Percentiles rank a stretch among this genome's conserved stretches.
Conservation (phyloP, 2,329 filamentous ascomycete genomes). For the Cercospora beticola region DNA sequence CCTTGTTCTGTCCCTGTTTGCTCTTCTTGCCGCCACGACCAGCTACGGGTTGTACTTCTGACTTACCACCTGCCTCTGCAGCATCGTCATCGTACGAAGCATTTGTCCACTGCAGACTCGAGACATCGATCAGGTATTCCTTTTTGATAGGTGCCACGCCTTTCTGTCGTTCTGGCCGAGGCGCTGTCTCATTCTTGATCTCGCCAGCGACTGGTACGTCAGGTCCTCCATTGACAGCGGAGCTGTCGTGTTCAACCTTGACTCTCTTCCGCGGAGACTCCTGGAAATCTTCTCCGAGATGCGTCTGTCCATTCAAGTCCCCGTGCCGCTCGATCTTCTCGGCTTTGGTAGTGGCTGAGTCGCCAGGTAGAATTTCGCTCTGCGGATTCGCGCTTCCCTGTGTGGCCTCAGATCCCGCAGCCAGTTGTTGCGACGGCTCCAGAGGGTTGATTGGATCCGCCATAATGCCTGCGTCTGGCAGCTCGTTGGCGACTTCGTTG, state of each 20-base stretch:
- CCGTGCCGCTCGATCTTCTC: conserved; percentile 43
- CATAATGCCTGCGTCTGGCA: conserved; percentile 7
- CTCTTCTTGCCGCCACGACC: conserved; percentile 50
- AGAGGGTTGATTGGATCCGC: conserved; percentile 27
- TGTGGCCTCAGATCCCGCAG: conserved; percentile 23
- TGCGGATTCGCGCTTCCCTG: conserved; percentile 36
- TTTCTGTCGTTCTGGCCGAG: conserved; percentile 40
- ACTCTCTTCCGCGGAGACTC: conserved; percentile 41
- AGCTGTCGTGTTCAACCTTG: conserved; percentile 39
- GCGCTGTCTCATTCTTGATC: background rate
- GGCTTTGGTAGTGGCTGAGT: conserved; percentile 43
- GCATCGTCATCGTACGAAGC: conserved; percentile 39
- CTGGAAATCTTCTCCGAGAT: conserved; percentile 19
- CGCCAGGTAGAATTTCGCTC: conserved; percentile 36
- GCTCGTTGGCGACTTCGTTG: background rate
- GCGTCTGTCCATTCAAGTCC: conserved; percentile 18
- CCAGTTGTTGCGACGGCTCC: conserved; percentile 27
- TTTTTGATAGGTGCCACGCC: conserved; percentile 71
- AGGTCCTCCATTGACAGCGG: conserved; percentile 3
- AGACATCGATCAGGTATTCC: conserved; percentile 56
- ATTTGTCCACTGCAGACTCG: conserved; percentile 10
- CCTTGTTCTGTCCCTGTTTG: conserved; percentile 75
- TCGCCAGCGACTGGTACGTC: conserved; percentile 9
- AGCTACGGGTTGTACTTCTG: conserved; percentile 32
- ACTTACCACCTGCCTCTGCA: conserved; percentile 53